Base-by-base conservation (phyloP, 768 basidiomycete genomes). In the Chiua virens region DNA sequence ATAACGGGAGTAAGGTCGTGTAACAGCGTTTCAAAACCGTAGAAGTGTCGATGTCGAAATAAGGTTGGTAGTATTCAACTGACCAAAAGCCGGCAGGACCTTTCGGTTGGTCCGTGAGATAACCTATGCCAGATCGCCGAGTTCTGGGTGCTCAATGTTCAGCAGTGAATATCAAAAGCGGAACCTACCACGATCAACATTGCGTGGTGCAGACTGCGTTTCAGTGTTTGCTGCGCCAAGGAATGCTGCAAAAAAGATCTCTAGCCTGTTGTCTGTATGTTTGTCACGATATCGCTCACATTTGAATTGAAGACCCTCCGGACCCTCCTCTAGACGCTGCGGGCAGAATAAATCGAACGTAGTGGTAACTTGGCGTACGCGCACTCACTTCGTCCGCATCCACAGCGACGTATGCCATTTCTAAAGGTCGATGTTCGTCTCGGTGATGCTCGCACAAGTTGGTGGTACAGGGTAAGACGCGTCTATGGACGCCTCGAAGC, bases 41-140 rank as follows among this genome's bases (percentile, higher is more conserved):
- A 54, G 80, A 78, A 0, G 91, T 92, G 71, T 94, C 92, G 30
- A 95, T 80, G 55, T 95, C 92, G 58, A 95, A 95, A 70, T 89
- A 92, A 3, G 81, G 76, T 62, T 92, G 90, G 64, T 94, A 93
- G 66, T 89, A 89, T 53, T 94, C 91, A 28, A 92, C 60, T 23
- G 80, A 82, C 90, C 89, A 92, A 70, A 89, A 90, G 1, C 80
- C 80, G 4, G 78, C 71, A 4, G 73, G 54, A 14, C 75, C 72
- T 62, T 80, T 80, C 9, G 71, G 63, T 46, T 75, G 73, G 54
- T 89, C 84, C 43, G 79, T 71, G 18, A 86, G 73, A 64, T 88
- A 91, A 17, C 87, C 89, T 89, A 48, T 34, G 25, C 17, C 30
- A 27, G 3, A 21, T 20, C n/a, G 5, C 30, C 28, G 27, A 32